These are phyloP conservation scores for Lactifluus pinguis DNA, from an alignment of 768 basidiomycete species.

Conservation along the genomic window DNA sequence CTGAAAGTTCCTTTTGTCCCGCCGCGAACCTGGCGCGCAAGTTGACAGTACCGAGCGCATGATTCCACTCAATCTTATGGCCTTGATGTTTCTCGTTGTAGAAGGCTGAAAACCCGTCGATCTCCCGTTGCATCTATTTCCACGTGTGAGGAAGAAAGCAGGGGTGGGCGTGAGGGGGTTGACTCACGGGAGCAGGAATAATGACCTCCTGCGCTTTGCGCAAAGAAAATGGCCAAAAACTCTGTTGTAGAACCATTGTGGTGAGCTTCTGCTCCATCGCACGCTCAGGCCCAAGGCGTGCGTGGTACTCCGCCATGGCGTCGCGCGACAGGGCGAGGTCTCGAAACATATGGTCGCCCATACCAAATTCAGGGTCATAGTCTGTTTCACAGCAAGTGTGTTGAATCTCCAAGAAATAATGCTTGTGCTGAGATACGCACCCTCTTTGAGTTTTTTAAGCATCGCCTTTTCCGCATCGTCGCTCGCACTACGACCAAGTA, in stretches of 20 bases:
- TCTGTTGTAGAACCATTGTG: constrained; percentile 79
- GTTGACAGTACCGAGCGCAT: constrained; percentile 75
- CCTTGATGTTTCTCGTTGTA: constrained; percentile 76
- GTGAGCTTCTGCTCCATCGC: constrained; percentile 42
- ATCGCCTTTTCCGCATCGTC: constrained; percentile 81
- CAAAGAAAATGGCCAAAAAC: constrained; percentile 76
- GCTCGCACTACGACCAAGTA: constrained; percentile 77
- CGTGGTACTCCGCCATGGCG: constrained; percentile 55
- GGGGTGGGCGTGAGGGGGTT: neutral
- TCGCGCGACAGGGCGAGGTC: constrained; percentile 76
- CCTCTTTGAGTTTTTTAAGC: constrained; percentile 76
- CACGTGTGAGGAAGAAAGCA: constrained; percentile 5
- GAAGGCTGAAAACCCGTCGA: constrained; percentile 53
- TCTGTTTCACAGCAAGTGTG: constrained; percentile 36
- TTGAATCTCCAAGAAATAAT: neutral
- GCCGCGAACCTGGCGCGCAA: constrained; percentile 59
- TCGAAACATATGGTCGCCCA: constrained; percentile 93
- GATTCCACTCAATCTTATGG: constrained; percentile 76
- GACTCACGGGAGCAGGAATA: constrained; percentile 39
- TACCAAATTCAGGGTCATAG: constrained; percentile 92
- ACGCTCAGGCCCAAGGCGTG: constrained; percentile 23
- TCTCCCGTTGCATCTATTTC: constrained; percentile 61
- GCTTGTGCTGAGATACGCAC: constrained; percentile 26
- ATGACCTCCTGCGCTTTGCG: constrained; percentile 44
- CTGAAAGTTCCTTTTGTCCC: constrained; percentile 76